Evolutionary conservation across 2,329 filamentous ascomycete species (phyloP), one percentile per base, ranked within the genome.

Genomic region (Periglandula ipomoeae): DNA sequence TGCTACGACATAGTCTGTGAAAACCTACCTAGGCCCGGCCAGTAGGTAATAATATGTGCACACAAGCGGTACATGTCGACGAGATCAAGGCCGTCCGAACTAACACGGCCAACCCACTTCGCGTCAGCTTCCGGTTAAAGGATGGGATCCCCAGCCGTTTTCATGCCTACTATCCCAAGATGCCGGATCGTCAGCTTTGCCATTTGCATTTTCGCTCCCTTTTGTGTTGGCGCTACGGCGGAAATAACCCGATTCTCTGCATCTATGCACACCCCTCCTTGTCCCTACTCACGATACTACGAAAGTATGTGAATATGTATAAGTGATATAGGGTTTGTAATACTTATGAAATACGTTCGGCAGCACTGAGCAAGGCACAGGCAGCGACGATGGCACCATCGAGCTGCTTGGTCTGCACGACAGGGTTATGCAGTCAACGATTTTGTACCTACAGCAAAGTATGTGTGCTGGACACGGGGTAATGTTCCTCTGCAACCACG

Each of bases 241-340:
- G 59, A 64, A 64, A 65, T 59, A 62, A 56, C 55, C 62, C 61
- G 60, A 64, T 59, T 62, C 52, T 52, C 54, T 53, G 53, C 53
- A 20, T 56, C 56, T 50, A 50, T 53, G 56, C 59, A 50, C 60
- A 53, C 59, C 57, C 51, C 53, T 26, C 35, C 44, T 49, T 55
- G 49, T 52, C 55, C 57, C 53, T 44, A 3, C 15, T 20, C 17
- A n/a, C 3, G 6, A 38, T 38, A n/a, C 3, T 11, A 11, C 9
- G 27, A 32, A 11, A 9, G 15, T 32, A 11, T 10, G 3, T 38
- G 35, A n/a, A 38, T 38, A n/a, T 17, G 9, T n/a, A 17, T 9
- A 38, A n/a, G 15, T 17, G 11, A 37, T 8, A 27, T 11, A 27
- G n/a, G n/a, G n/a, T n/a, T n/a, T n/a, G n/a, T n/a, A n/a, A n/a